A percentile compares a stretch with the other conserved stretches of the same genome.
Evolutionary conservation across 1,139 yeast species (phyloP).

Genomic region (Geotrichum bryndzae): DNA sequence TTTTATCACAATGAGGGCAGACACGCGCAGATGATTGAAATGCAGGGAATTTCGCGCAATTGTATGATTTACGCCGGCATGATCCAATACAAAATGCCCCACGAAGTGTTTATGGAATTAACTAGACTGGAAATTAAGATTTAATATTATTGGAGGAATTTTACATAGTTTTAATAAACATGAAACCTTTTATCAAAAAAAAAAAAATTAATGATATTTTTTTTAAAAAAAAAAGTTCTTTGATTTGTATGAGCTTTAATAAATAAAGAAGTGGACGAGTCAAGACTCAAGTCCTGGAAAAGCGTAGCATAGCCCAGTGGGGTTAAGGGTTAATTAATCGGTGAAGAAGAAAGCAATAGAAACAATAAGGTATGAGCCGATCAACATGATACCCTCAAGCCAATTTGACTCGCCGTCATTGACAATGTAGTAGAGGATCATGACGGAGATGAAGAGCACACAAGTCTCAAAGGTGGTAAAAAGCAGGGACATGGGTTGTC

Average conservation of each 20-base stretch:
- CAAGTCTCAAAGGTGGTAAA: slow-evolving; percentile 93
- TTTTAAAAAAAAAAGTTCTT: not conserved
- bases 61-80: slow-evolving; percentile 94
- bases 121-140: slow-evolving; percentile 3
- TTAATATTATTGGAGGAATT: not conserved
- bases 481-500: slow-evolving; percentile 86
- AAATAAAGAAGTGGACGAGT: not conserved
- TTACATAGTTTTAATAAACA: not conserved
- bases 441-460: slow-evolving; percentile 78
- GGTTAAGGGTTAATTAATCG: not conserved
- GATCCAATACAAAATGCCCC: slow-evolving; percentile 92
- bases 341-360: slow-evolving; percentile 67
- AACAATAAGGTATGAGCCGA: slow-evolving; percentile 77
- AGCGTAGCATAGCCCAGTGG: not conserved
- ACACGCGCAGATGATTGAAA: slow-evolving; percentile 46
- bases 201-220: not conserved
- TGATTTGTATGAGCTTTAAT: not conserved
- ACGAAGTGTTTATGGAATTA: slow-evolving; percentile 42
- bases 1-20: slow-evolving; percentile 47
- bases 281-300: not conserved
- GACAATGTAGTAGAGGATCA: slow-evolving; percentile 78
- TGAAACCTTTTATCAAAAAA: not conserved
- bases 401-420: slow-evolving; percentile 94
- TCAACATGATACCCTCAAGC: slow-evolving; percentile 91
- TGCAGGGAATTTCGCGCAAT: slow-evolving; percentile 68